Evolutionary conservation across 805 yeast species (phyloP), one percentile per base, ranked within the genome.

Genomic region (Wickerhamiella qilinensis): DNA sequence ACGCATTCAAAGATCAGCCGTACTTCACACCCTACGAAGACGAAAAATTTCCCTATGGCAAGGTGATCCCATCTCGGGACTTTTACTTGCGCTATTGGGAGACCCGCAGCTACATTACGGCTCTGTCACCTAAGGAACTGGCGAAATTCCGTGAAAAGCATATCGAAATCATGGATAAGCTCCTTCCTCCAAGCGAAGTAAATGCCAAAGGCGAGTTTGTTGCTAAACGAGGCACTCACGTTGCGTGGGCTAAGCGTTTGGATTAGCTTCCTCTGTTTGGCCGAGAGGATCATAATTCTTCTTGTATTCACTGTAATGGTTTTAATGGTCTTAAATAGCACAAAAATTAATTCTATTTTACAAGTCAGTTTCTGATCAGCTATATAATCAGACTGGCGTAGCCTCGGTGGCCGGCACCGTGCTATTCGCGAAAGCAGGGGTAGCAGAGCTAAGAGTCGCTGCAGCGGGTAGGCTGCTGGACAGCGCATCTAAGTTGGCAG

Each of bases 91-190:
- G 58, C 28, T 66, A 68, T 46, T 73, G 77, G 77, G 57, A 59
- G 40, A 65, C 75, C 0, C 58, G 77, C 44, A 66, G 74, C 36
- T 74, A 68, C 47, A 65, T 74, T 37, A 71, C 77, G 1, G 57
- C 58, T 3, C 48, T 69, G 35, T 42, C 59, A 3, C 64, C 58
- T 0, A 56, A 44, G 1, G 63, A 69, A 47, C 60, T 61, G 48
- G 35, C 36, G 2, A 44, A 46, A 16, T 42, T 68, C 29, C 55
- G 60, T 39, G 28, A 45, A 2, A 42, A 56, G 14, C 20, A 16
- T 20, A 17, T 9, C 14, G 20, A 14, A 6, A 30, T 30, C 20
- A 14, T 30, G 20, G 33, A 30, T 17, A 20, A 30, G 33, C 33
- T 6, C 33, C 33, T 30, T 11, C 12, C 20, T 6, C 33, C 33